Base-by-base conservation (phyloP, 805 yeast genomes). In the Ogataea neopini region DNA sequence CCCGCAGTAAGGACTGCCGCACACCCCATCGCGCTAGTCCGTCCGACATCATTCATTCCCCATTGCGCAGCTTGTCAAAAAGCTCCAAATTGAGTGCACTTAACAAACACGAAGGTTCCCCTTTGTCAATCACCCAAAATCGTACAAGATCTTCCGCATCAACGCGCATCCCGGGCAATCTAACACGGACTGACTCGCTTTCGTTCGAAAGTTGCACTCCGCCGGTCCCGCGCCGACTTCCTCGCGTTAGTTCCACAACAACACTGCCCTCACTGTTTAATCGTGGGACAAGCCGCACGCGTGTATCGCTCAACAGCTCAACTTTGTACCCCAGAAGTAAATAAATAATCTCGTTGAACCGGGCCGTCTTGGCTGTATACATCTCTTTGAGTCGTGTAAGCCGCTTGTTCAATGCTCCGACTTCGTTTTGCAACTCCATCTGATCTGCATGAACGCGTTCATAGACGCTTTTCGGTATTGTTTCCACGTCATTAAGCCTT, bases 91-190 rank as follows among this genome's bases (percentile, higher is more conserved):
- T 86, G 51, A 89, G 67, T 1, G 91, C 88, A 48, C 91, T 83
- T 45, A 89, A 68, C 54, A 89, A 84, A 53, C 95, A 85, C 0
- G 94, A 86, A 13, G 88, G 78, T 54, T 86, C 88, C 23, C 76
- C 77, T 53, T 81, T 78, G 35, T 85, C 85, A 35, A 73, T 71
- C 2, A 86, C 79, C 90, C 94, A 88, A 48, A 77, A 76, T 8
- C 75, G 66, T 13, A 86, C 74, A 48, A 88, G 70, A 40, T 78
- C 75, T 49, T 78, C 77, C 71, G 74, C 67, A 77, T 69, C 59
- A 83, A 64, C 56, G 73, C 45, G 64, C 58, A 80, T 68, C 68
- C 79, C 40, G 10, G 45, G 47, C 3, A 50, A 33, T 28, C 48
- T 39, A 17, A 51, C 54, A 6, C 50, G 46, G 22, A 51, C 49